A percentile compares a stretch with the other conserved stretches of the same genome.
phyloP scores from a whole-genome alignment of 805 yeast genomes.

The Huiozyma sinensis region DNA sequence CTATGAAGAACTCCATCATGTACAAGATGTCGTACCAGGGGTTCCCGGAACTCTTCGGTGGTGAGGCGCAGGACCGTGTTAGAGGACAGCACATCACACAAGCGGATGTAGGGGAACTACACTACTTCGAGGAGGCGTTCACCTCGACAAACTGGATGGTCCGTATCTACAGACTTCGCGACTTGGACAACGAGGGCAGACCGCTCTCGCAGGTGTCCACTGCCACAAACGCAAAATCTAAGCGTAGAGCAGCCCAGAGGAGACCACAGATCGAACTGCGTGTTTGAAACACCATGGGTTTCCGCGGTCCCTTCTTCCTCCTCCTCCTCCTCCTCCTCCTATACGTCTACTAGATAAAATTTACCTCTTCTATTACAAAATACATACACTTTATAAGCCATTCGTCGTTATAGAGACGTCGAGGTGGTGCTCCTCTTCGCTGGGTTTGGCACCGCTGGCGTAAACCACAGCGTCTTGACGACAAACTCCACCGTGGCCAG shows the following conservation, averaged over 20 bases:
- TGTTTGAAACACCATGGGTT: constrained; percentile 8
- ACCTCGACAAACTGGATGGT: constrained; percentile 96
- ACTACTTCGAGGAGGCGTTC: constrained; percentile 84
- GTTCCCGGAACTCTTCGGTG: constrained; percentile 58
- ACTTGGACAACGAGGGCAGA: constrained; percentile 79
- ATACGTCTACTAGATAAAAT: too few relatives aligned
- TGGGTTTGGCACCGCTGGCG: constrained; percentile 4
- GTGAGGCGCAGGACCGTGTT: constrained; percentile 64
- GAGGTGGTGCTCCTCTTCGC: too few relatives aligned
- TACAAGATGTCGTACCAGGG: constrained; percentile 91
- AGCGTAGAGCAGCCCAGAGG: constrained; percentile 27
- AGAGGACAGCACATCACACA: constrained; percentile 68
- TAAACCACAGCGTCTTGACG: constrained; percentile 13
- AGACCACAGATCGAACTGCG: constrained; percentile 47
- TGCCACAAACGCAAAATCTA: constrained; percentile 26
- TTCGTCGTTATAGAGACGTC: too few relatives aligned
- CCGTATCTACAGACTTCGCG: constrained; percentile 85
- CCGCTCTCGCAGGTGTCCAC: constrained; percentile 38
- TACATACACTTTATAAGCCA: too few relatives aligned
- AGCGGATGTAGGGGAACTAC: constrained; percentile 42
- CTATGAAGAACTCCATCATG: constrained; percentile 86
- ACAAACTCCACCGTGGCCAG: constrained; percentile 22
- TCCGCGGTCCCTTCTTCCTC: not conserved
- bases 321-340: too few relatives aligned
- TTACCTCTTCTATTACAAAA: too few relatives aligned